Conservation (phyloP, 345 rosid species). For the Arabidopsis arenosa region DNA sequence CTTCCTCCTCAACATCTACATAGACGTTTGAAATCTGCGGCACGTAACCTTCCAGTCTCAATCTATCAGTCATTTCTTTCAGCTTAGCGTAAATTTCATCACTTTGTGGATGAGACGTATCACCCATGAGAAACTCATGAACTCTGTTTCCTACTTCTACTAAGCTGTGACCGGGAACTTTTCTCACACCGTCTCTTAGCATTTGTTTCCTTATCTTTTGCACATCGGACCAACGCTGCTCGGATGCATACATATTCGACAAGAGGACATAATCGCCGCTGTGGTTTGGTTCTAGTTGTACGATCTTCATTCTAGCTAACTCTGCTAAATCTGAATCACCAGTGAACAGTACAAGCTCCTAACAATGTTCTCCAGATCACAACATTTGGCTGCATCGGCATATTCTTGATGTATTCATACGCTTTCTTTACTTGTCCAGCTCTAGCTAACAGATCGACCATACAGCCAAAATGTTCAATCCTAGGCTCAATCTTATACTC, state of each 20-base stretch:
- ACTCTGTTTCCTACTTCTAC: constrained; percentile 76
- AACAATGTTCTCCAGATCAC: constrained; percentile 84
- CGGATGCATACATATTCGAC: constrained; percentile 82
- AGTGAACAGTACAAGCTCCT: constrained; percentile 70
- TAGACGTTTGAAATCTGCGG: constrained; percentile 64
- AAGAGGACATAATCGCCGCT: constrained; percentile 85
- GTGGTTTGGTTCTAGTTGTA: constrained; percentile 68
- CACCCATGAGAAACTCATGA: constrained; percentile 74
- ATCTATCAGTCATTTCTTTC: constrained; percentile 57
- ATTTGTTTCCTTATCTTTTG: constrained; percentile 69
- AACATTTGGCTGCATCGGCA: constrained; percentile 74
- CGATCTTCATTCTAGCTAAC: constrained; percentile 56
- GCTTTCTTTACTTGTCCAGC: constrained; percentile 80
- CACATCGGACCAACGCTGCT: constrained; percentile 74
- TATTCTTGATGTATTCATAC: constrained; percentile 52
- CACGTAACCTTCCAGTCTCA: constrained; percentile 66
- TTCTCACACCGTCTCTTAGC: constrained; percentile 63
- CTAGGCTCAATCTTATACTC: constrained; percentile 67
- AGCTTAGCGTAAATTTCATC: constrained; percentile 61
- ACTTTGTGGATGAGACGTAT: constrained; percentile 65
- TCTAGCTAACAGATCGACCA: constrained; percentile 87
- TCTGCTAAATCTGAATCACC: constrained; percentile 70
- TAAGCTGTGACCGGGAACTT: constrained; percentile 72
- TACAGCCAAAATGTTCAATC: constrained; percentile 87
- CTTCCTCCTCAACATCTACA: constrained; percentile 83